A percentile compares a stretch with the other conserved stretches of the same genome.
Evolutionary conservation across 2,329 filamentous ascomycete species (phyloP).

Genomic region (Emergomyces orientalis): DNA sequence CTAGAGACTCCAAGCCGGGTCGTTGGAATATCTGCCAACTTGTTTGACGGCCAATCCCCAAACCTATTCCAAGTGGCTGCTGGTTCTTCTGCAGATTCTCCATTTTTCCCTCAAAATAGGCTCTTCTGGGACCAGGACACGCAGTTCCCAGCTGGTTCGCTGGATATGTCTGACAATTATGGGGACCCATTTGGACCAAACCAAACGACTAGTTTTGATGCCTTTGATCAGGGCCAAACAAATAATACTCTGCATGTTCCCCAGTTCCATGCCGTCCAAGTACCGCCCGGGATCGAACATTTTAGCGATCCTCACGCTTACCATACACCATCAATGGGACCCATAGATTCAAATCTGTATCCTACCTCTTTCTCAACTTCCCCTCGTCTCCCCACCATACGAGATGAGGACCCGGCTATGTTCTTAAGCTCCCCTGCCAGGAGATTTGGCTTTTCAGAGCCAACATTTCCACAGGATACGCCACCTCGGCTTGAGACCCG

Average conservation of each 20-base stretch:
- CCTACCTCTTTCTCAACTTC: constrained; percentile 39
- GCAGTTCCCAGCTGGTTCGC: constrained; percentile 17
- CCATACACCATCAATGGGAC: constrained; percentile 22
- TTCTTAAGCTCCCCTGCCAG: constrained; percentile 42
- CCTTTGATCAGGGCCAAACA: constrained; percentile 7
- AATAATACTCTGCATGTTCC: constrained; percentile 18
- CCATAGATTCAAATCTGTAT: constrained; percentile 32
- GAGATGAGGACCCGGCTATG: constrained; percentile 37
- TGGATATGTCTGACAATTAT: constrained; percentile 16
- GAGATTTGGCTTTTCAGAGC: constrained; percentile 36
- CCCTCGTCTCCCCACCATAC: constrained; percentile 29
- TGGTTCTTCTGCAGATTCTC: constrained; percentile 47
- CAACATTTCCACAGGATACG: constrained; percentile 21
- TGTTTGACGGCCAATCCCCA: constrained; percentile 49
- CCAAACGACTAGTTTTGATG: constrained; percentile 16
- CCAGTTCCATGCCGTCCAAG: constrained; percentile 30
- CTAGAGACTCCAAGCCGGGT: constrained; percentile 39
- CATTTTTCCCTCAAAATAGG: constrained; percentile 46
- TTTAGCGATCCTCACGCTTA: constrained; percentile 22
- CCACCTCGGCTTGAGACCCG: constrained; percentile 22
- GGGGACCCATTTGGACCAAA: constrained; percentile 20
- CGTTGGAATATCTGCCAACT: constrained; percentile 37
- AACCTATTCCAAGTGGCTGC: constrained; percentile 47
- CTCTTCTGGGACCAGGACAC: constrained; percentile 42
- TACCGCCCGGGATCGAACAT: constrained; percentile 27